Evolutionary conservation across 148 eudicot species (phyloP).

Genomic region (Dianthus caryophyllus): DNA sequence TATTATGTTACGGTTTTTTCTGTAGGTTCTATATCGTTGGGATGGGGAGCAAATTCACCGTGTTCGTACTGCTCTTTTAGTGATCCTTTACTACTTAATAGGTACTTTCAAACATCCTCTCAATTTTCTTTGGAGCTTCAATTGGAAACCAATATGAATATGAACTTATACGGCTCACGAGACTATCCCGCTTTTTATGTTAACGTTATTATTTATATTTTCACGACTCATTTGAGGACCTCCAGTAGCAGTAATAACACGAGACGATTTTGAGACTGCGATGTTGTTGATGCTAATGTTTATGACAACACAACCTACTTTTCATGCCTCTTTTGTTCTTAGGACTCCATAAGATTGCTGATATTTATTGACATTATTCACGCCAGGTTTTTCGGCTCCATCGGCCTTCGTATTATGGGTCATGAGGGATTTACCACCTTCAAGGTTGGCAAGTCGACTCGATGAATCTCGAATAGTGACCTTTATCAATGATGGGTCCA

Average conservation of each 20-base stretch:
- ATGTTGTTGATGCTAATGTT: neutral
- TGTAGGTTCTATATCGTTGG: slow-evolving; percentile 81
- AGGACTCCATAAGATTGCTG: neutral
- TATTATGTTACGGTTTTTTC: slow-evolving; percentile 5
- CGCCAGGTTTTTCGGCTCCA: slow-evolving; percentile 75
- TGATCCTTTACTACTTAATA: slow-evolving; percentile 67
- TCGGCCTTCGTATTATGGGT: slow-evolving; percentile 74
- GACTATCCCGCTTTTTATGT: too few relatives aligned
- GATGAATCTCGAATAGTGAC: slow-evolving; percentile 68
- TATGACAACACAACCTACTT: neutral
- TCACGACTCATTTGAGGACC: neutral
- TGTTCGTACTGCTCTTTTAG: slow-evolving; percentile 44
- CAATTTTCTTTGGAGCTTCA: neutral
- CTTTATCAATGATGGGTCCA: slow-evolving; percentile 54
- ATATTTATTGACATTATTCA: neutral
- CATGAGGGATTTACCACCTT: slow-evolving; percentile 87
- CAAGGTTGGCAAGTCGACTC: slow-evolving; percentile 26
- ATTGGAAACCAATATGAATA: too few relatives aligned
- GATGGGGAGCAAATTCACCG: slow-evolving; percentile 33
- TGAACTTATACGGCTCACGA: neutral
- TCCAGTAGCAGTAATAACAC: too few relatives aligned
- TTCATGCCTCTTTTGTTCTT: neutral
- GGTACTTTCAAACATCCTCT: slow-evolving; percentile 37
- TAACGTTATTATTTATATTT: too few relatives aligned
- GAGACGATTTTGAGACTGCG: neutral